Evolutionary conservation across 495 filamentous ascomycete genomes (phyloP), one percentile per base, ranked within the genome.

Genomic region (Darksidea phi): DNA sequence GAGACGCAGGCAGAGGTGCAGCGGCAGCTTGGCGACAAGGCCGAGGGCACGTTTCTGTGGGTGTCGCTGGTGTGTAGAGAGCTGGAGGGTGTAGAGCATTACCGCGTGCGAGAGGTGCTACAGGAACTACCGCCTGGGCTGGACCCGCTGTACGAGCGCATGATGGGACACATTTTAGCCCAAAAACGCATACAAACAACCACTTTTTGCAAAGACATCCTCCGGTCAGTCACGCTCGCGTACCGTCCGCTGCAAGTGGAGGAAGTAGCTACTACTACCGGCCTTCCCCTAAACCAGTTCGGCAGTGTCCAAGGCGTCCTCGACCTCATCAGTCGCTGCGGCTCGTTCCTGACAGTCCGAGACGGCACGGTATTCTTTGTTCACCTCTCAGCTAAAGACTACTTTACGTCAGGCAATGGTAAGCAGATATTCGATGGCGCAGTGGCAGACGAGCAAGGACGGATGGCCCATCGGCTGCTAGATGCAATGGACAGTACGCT

Each of bases 141-240:
- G 36, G 57, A 68, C 51, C 36, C 55, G 13, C 53, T 76, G 11
- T 76, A 76, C 47, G 18, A 54, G 17, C 64, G 67, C 26, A 76
- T 74, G 70, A 59, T 74, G 23, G 46, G 68, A 1, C 60, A 73
- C 36, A 67, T 74, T 26, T 28, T 43, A 20, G 60, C 52, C 17
- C 53, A 67, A 57, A 62, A 74, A 2, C 48, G 72, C 66, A 17
- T 54, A 61, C 51, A 66, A 13, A 67, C 71, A 28, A 51, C 10
- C 23, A 32, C 46, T 6, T 57, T 46, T 38, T 57, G 24, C 28
- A 57, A 53, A 49, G 58, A 61, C 46, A 46, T 57, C 49, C 51
- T 50, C 49, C 28, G 53, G 38, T 63, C 24, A 46, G 46, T n/a
- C 25, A 48, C 51, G 41, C 38, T 57, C 25, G 52, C 28, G 3